Conservation (phyloP, 2,329 filamentous ascomycete species). For the Xylaria sp. region DNA sequence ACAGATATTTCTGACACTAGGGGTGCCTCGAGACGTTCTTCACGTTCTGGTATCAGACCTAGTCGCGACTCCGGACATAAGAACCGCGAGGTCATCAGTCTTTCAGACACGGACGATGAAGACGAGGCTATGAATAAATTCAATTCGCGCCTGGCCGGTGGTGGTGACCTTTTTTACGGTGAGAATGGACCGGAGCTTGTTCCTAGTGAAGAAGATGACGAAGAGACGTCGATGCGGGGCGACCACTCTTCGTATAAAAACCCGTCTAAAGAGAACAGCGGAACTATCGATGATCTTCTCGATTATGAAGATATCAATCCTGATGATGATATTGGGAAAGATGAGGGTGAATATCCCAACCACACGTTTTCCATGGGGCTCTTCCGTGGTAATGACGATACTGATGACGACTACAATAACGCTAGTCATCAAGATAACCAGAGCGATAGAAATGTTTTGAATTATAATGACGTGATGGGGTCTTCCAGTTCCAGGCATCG, state of each 20-base stretch:
- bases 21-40: not conserved
- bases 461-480: not conserved
- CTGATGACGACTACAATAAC: not conserved
- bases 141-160: conserved; percentile 19
- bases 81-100: not conserved
- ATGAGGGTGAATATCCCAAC: not conserved
- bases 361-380: not conserved
- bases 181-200: not conserved
- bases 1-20: not conserved
- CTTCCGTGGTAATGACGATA: not conserved
- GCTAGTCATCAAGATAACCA: not conserved
- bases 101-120: conserved; percentile 28
- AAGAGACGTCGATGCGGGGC: not conserved
- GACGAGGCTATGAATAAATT: not conserved
- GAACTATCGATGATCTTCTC: not conserved
- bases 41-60: not conserved
- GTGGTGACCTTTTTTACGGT: not conserved
- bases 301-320: conserved; percentile 2
- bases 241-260: not conserved
- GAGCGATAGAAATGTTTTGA: not conserved
- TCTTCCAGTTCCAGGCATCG: not conserved
- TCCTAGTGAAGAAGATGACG: not conserved
- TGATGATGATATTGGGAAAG: not conserved
- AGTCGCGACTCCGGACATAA: not conserved
- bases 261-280: not conserved